Evolutionary conservation across 2,329 filamentous ascomycete genomes (phyloP).

Genomic region (Hypoxylon sp.): DNA sequence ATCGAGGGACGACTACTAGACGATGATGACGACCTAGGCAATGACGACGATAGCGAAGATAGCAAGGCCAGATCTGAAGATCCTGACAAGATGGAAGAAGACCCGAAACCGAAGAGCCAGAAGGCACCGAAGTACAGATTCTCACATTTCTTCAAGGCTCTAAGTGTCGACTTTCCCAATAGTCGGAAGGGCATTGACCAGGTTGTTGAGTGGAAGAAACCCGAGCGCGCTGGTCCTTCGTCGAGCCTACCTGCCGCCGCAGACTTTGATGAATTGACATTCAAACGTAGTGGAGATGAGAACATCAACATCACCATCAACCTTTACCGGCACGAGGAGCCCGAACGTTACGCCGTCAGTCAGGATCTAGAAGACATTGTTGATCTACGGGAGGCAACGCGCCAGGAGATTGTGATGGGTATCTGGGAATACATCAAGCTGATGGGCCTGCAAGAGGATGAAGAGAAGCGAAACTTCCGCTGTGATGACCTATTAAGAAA

Average conservation of each 20-base stretch:
- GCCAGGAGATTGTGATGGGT: slow-evolving; percentile 87
- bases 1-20: slow-evolving; percentile 89
- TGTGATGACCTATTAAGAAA: slow-evolving; percentile 86
- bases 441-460: slow-evolving; percentile 89
- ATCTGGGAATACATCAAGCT: slow-evolving; percentile 95
- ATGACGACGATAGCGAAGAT: slow-evolving; percentile 62
- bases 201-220: slow-evolving; percentile 88
- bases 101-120: slow-evolving; percentile 56
- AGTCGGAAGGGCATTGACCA: slow-evolving; percentile 68
- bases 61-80: slow-evolving; percentile 61
- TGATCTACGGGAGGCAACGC: slow-evolving; percentile 87
- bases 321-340: slow-evolving; percentile 83
- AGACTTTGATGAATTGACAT: slow-evolving; percentile 91
- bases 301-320: slow-evolving; percentile 93
- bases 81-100: slow-evolving; percentile 70
- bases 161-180: slow-evolving; percentile 79
- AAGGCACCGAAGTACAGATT: slow-evolving; percentile 65
- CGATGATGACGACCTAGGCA: slow-evolving; percentile 64
- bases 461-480: slow-evolving; percentile 91
- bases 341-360: slow-evolving; percentile 85
- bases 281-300: slow-evolving; percentile 91
- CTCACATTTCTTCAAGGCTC: slow-evolving; percentile 85
- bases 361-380: slow-evolving; percentile 84
- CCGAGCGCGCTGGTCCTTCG: slow-evolving; percentile 65
- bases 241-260: slow-evolving; percentile 71